Base-by-base conservation (phyloP, 2,329 filamentous ascomycete species). In the Neofusicoccum kwambonambiense region DNA sequence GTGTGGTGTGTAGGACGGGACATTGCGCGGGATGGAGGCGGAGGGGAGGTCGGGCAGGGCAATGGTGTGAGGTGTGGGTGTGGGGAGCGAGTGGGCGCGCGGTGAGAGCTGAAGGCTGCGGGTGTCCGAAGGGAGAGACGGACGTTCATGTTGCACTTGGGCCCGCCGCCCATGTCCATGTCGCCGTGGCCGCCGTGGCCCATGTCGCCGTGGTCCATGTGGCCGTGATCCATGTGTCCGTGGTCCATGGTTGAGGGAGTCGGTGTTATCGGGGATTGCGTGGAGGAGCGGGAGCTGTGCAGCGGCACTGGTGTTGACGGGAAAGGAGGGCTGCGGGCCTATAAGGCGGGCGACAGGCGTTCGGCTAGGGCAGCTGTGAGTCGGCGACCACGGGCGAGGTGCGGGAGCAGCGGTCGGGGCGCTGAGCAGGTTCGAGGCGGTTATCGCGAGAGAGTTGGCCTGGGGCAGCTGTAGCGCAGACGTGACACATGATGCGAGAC, bases 141-240 rank as follows among this genome's bases (percentile, higher is more conserved):
- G 81, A 94, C 93, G 79, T 93, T 97, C 92, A 97, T 97, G 79
- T 84, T 93, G 85, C 93, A 97, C 83, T 88, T 87, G 62, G 75
- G 76, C 63, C 75, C 78, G 37, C 82, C 82, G 64, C 68, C 71
- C 73, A 75, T 75, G 67, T 64, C 62, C 51, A 57, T 64, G 4
- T 19, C 62, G 34, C 42, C 62, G 42, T 64, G 62, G 31, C 35
- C 72, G 37, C 72, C 72, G 83, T 87, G 88, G 75, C 83, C 83
- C 82, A 84, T 84, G 70, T 80, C 79, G 35, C 81, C 82, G 72
- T 86, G 85, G 69, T 79, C 79, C 76, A 83, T 83, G 67, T 77
- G 81, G 70, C 83, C 83, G 72, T 89, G 86, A 67, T 83, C 86
- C 76, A 77, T 78, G 31, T 70, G 69, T 15, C 67, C 66, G 66